phyloP scores from a whole-genome alignment of 441 rosid species.

The Populus hybrid region DNA sequence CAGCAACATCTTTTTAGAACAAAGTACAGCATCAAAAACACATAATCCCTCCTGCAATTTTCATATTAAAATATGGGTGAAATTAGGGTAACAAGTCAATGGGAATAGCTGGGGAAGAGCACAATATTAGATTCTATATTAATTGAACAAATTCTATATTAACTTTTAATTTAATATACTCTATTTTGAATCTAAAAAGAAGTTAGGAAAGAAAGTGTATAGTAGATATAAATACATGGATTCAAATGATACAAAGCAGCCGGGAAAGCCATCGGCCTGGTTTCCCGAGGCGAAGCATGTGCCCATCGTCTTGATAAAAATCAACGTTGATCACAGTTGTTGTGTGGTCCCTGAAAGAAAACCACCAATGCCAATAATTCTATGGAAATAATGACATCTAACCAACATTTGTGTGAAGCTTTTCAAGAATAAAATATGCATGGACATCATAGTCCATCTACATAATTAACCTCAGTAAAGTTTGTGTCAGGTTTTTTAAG shows the following conservation, averaged over 20 bases:
- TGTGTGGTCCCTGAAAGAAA: not conserved
- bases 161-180: too few species aligned
- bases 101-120: too few species aligned
- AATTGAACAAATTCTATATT: too few species aligned
- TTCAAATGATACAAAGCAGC: not conserved
- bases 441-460: not conserved
- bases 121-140: too few species aligned
- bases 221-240: too few species aligned
- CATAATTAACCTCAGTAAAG: constrained; percentile 13
- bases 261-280: not conserved
- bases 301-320: not conserved
- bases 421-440: not conserved
- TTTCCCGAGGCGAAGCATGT: constrained; percentile 11
- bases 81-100: too few species aligned
- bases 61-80: not conserved
- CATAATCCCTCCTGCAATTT: not conserved
- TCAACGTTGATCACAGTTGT: not conserved
- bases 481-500: constrained; percentile 1
- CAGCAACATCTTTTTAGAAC: too few species aligned
- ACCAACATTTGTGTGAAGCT: not conserved
- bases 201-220: too few species aligned
- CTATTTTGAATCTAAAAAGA: too few species aligned
- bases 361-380: constrained; percentile 21
- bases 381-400: constrained; percentile 17
- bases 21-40: too few species aligned